Evolutionary conservation across 495 filamentous ascomycete genomes (phyloP), one percentile per base, ranked within the genome.

Genomic region (Extremus antarcticus): DNA sequence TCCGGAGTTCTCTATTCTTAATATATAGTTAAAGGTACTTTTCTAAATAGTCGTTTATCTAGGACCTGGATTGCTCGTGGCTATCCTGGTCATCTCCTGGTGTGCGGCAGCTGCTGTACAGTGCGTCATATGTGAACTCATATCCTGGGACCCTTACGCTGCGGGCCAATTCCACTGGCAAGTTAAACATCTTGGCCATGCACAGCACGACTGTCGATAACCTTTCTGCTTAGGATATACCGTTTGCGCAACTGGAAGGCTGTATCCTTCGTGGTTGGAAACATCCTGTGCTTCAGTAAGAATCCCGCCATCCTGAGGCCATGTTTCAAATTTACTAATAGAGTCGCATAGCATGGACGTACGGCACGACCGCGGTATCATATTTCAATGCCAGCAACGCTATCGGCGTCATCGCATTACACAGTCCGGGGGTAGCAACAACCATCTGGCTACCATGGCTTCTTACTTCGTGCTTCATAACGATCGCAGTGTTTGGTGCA

Each of bases 361-460:
- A 3, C 41, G 41, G 41, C 41, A 17, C 41, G 8, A 45, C 41
- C 17, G 41, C 41, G 15, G 41, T 45, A 45, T 45, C 41, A 45
- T 45, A 45, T 21, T 45, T 45, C 41, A 45, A 45, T 21, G 41
- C 41, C 41, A 45, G 41, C 41, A 45, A 45, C 19, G 41, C 41
- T 21, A 7, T 45, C 7, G 41, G 41, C 41, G 41, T 45, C 4
- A 45, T 45, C 17, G 19, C 41, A 45, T 17, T 45, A 45, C 41
- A 45, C 41, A 7, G n/a, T 9, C 41, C 41, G 19, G 41, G 17
- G 41, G 4, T 21, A 45, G 41, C 7, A 21, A 17, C 41, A 8
- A n/a, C 15, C 41, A 45, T 45, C 41, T 45, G 41, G 41, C 41
- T 45, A n/a, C 41, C 41, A 45, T 45, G 41, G 41, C 41, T 45